A percentile compares a stretch with the other conserved stretches of the same genome.
Conservation (phyloP, 129 eudicot genomes). For the Mikania micrantha region DNA sequence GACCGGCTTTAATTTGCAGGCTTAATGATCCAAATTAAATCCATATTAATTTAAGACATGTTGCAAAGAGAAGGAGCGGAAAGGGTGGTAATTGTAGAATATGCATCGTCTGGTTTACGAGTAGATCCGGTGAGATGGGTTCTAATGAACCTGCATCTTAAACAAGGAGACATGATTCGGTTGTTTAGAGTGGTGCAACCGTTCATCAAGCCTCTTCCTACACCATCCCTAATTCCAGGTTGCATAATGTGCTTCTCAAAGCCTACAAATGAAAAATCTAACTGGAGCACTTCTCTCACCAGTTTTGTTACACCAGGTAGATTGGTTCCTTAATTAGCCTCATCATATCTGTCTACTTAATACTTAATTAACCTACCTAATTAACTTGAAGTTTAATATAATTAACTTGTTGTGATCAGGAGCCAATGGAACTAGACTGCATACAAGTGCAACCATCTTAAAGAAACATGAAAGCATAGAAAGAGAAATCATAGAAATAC, state of each 20-base stretch:
- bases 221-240: too few relatives aligned
- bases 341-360: too few relatives aligned
- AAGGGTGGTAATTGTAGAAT: neutral
- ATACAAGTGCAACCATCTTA: neutral
- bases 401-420: neutral
- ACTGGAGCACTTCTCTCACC: neutral
- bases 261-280: neutral
- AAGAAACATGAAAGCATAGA: neutral
- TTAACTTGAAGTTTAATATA: too few relatives aligned
- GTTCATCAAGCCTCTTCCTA: neutral
- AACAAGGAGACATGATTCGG: conserved; percentile 30
- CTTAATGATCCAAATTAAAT: neutral
- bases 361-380: too few relatives aligned
- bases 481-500: neutral
- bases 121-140: conserved; percentile 6
- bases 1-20: too few relatives aligned
- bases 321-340: too few relatives aligned
- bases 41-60: neutral
- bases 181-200: conserved; percentile 29
- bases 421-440: neutral
- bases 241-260: neutral
- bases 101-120: neutral
- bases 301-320: neutral
- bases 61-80: neutral
- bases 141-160: conserved; percentile 18